Evolutionary conservation across 176 grass and related monocot genomes (phyloP), one percentile per base, ranked within the genome.

Genomic region (Pharus latifolius): DNA sequence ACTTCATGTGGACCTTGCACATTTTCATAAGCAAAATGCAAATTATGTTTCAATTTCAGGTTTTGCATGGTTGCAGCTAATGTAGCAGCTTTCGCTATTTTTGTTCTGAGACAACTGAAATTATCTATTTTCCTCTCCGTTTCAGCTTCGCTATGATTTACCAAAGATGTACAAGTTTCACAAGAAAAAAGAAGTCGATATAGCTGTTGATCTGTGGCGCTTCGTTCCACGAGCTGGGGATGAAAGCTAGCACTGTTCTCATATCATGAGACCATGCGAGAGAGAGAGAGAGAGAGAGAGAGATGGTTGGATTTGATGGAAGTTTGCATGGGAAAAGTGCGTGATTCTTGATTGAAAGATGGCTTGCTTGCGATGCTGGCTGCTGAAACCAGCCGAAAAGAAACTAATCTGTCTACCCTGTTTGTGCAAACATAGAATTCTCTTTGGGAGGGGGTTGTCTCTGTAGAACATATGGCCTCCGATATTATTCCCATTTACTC

Each of bases 141-240:
- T 72, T 54, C 70, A 98, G 95, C 81, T 93, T 53, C 81, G 90
- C 28, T 98, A 85, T 24, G 87, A 83, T 78, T 77, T 98, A 17
- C 95, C 90, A 1, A 74, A 76, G 54, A 62, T 81, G 1, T 98
- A 93, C 81, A 91, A 83, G 63, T 88, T 98, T 23, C 95, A 98
- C 75, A 93, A 78, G 27, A 90, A 93, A 34, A 98, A 81, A 65
- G 95, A 90, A 63, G 63, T 90, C 0, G 79, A 98, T 30, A 81
- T 91, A 30, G 84, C 84, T 1, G 95, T 93, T 13, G 95, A 98
- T 60, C 33, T 98, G 44, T 98, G 90, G 95, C 90, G 95, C 1
- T 93, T 98, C 25, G 76, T 93, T 63, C 95, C 90, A 15, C 65
- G 33, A 11, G 35, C 82, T 33, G 35, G n/a, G 44, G 61, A 25